Evolutionary conservation across 495 filamentous ascomycete species (phyloP).

Genomic region (Aspergillus coremiiformis): DNA sequence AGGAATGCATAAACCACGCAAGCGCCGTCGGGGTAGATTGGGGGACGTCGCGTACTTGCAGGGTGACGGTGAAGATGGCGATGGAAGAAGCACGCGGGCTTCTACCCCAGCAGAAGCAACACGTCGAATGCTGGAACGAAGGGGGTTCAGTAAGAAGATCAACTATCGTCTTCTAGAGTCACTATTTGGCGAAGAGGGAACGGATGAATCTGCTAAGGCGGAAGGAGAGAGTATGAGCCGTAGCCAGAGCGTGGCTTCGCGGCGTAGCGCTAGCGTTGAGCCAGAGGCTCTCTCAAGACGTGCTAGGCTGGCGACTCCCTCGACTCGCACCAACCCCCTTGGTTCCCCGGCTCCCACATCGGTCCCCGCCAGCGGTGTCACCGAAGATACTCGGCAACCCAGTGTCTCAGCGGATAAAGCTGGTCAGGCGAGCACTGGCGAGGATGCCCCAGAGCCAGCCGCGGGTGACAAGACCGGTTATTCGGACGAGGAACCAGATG

Average conservation of each 20-base stretch:
- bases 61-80: conserved; percentile 33
- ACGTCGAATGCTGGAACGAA: conserved; percentile 60
- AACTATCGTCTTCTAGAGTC: conserved; percentile 66
- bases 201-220: conserved; percentile 21
- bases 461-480: conserved; percentile 18
- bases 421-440: conserved; percentile 5
- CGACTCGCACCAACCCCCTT: conserved; percentile 11
- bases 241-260: conserved; percentile 33
- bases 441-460: conserved; percentile 17
- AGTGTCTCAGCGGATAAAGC: neutral
- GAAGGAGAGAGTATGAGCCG: conserved; percentile 29
- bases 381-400: conserved; percentile 4
- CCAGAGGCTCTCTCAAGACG: conserved; percentile 20
- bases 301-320: conserved; percentile 14
- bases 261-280: conserved; percentile 33
- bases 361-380: conserved; percentile 5
- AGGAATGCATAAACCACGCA: conserved; percentile 43
- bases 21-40: conserved; percentile 40
- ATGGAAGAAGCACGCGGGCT: conserved; percentile 33
- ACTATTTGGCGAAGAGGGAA: conserved; percentile 31
- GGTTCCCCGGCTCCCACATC: conserved; percentile 18
- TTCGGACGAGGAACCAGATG: conserved; percentile 31
- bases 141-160: conserved; percentile 71
- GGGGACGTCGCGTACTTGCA: conserved; percentile 46
- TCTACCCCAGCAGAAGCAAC: conserved; percentile 64